phyloP scores from a whole-genome alignment of 2,329 filamentous ascomycete genomes.

The Clonostachys solani region DNA sequence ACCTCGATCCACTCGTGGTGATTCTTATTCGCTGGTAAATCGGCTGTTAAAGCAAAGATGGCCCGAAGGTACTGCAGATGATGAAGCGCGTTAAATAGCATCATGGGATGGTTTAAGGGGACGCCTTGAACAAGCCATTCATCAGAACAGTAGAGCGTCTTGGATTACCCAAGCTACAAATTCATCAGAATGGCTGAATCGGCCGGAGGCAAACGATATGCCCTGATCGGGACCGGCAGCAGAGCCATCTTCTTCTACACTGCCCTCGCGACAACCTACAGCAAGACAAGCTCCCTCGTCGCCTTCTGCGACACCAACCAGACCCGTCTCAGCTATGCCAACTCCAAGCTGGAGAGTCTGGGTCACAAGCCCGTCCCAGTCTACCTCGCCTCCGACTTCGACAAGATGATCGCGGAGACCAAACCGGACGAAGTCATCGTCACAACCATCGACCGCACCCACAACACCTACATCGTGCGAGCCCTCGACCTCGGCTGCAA shows the following conservation, averaged over 20 bases:
- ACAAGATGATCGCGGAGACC: conserved; percentile 51
- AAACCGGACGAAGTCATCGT: conserved; percentile 58
- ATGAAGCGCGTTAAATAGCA: no score
- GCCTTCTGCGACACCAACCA: conserved; percentile 57
- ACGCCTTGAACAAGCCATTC: no score
- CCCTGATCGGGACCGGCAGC: conserved; percentile 54
- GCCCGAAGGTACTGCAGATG: no score
- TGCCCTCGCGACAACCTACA: conserved; percentile 49
- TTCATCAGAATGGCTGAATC: no score
- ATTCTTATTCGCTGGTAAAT: no score
- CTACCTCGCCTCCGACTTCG: conserved; percentile 49
- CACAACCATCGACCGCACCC: conserved; percentile 59
- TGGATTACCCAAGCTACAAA: no score
- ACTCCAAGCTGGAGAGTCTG: conserved; percentile 37
- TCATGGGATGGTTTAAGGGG: no score
- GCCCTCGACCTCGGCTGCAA: conserved; percentile 55
- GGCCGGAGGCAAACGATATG: conserved; percentile 35
- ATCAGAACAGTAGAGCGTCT: no score
- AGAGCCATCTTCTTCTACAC: conserved; percentile 59
- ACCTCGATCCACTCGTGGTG: no score
- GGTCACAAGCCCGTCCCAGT: conserved; percentile 46
- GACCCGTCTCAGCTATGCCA: conserved; percentile 54
- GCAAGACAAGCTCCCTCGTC: conserved; percentile 43
- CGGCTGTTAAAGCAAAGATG: no score
- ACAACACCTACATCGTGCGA: conserved; percentile 55